These are phyloP conservation scores for Starmera pachycereana DNA, from an alignment of 805 yeast genomes.

Conservation along the genomic window DNA sequence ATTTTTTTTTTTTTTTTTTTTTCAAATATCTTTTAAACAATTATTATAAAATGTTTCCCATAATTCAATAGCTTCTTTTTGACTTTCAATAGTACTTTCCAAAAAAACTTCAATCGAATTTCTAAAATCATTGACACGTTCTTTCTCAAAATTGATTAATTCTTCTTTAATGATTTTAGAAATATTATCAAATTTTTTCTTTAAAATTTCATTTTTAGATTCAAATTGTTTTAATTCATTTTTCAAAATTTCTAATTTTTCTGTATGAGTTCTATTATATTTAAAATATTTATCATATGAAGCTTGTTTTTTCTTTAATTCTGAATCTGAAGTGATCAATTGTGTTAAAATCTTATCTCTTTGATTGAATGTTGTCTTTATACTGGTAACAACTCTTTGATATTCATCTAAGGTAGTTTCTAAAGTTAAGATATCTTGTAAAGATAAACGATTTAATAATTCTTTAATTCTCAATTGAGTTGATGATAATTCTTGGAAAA, in stretches of 20 bases:
- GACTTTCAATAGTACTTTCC: constrained; percentile 85
- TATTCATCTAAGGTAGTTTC: constrained; percentile 88
- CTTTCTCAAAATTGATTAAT: constrained; percentile 55
- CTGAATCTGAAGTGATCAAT: constrained; percentile 38
- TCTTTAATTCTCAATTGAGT: constrained; percentile 65
- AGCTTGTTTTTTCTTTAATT: constrained; percentile 34
- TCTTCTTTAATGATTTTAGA: constrained; percentile 61
- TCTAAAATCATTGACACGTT: constrained; percentile 74
- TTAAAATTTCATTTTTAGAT: constrained; percentile 40
- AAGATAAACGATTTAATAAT: constrained; percentile 61
- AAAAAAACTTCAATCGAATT: constrained; percentile 83
- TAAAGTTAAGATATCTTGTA: constrained; percentile 78
- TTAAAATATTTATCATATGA: constrained; percentile 35
- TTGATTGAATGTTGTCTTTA: constrained; percentile 63
- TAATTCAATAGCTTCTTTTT: constrained; percentile 81
- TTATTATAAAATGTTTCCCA: constrained; percentile 81
- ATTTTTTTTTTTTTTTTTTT: no score
- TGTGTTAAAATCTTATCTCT: constrained; percentile 47
- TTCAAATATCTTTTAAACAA: constrained; percentile 13
- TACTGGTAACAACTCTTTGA: constrained; percentile 63
- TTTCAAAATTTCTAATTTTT: constrained; percentile 46
- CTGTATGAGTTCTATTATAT: constrained; percentile 45
- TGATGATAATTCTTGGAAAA: constrained; percentile 60
- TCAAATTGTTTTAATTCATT: constrained; percentile 51
- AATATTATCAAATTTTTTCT: constrained; percentile 51